Base-by-base conservation (phyloP, 192 early-diverging fungal species). In the Podila minutissima region DNA sequence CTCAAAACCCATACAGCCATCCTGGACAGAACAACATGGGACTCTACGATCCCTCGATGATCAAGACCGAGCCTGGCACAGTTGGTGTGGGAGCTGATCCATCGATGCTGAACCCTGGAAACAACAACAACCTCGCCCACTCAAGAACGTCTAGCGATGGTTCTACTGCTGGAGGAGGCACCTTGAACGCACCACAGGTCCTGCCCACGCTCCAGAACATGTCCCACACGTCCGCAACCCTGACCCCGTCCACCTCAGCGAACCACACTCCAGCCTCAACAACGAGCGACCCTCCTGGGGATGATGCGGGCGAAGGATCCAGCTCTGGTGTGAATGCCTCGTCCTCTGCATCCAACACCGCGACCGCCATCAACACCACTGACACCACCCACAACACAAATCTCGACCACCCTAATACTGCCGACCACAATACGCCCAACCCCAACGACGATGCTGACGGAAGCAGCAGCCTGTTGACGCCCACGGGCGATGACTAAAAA, bases 11-110 rank as follows among this genome's bases (percentile, higher is more conserved):
- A 31, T 55, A 69, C 15, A 31, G 35, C 22, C 66, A 69, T 20
- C 67, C 58, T 31, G 53, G 59, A 9, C 67, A 67, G 50, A 67
- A 38, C 62, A 64, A 28, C 28, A 61, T 28, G 26, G 59, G 59
- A 24, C 17, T 61, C 17, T 61, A 61, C 12, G 29, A 61, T 20
- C 28, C 59, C 28, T 32, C 17, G 4, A 31, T 61, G 26, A 33
- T 61, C 59, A 61, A 61, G 59, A 61, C 59, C 59, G 59, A 61
- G 31, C 26, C 59, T 31, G 59, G 59, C 4, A 61, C 59, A 15
- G 59, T 13, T 9, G 59, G n/a, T 24, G 53, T 5, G 53, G 24
- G 20, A 17, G 53, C 53, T 26, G n/a, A 55, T 55, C 53, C 53
- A 26, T 55, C 53, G 24, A n/a, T 26, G 53, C n/a, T 24, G 53